Percentiles rank a stretch among this genome's conserved stretches.
These are phyloP conservation scores for Didymella segeticola DNA, from an alignment of 2,329 filamentous ascomycete genomes.

Conservation along the genomic window DNA sequence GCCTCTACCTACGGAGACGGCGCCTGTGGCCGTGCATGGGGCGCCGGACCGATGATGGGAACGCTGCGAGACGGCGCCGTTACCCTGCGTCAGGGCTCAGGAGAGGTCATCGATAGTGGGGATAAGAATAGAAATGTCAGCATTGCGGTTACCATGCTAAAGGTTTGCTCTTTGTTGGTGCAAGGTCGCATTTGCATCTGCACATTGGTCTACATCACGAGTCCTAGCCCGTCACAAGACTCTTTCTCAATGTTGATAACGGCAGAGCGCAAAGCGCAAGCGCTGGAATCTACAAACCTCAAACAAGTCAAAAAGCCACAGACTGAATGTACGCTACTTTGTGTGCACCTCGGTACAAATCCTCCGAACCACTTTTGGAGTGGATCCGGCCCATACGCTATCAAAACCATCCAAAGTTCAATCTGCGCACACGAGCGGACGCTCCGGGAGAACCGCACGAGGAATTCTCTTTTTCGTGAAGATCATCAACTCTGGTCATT, in stretches of 20 bases:
- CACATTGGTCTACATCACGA: background rate
- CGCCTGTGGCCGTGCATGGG: conserved; percentile 13
- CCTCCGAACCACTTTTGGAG: background rate
- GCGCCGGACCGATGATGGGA: conserved; percentile 8
- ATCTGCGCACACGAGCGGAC: conserved; percentile 9
- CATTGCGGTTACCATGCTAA: conserved; percentile 4
- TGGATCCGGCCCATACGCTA: conserved; percentile 2
- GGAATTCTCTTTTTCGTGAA: background rate
- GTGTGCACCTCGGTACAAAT: background rate
- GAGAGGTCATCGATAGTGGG: conserved; percentile 1
- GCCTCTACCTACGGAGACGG: background rate
- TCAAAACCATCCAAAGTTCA: background rate
- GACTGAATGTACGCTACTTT: background rate
- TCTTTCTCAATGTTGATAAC: background rate
- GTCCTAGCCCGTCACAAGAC: background rate
- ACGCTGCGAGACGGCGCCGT: conserved; percentile 10
- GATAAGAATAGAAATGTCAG: conserved; percentile 5
- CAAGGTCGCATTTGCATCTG: background rate
- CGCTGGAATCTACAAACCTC: background rate
- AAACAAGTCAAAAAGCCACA: background rate
- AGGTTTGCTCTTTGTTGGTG: background rate
- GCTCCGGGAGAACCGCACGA: background rate
- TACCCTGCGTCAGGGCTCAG: conserved; percentile 13
- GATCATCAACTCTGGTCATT: background rate
- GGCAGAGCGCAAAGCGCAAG: background rate